These are phyloP conservation scores for Viridothelium virens DNA, from an alignment of 495 filamentous ascomycete genomes.

Conservation along the genomic window DNA sequence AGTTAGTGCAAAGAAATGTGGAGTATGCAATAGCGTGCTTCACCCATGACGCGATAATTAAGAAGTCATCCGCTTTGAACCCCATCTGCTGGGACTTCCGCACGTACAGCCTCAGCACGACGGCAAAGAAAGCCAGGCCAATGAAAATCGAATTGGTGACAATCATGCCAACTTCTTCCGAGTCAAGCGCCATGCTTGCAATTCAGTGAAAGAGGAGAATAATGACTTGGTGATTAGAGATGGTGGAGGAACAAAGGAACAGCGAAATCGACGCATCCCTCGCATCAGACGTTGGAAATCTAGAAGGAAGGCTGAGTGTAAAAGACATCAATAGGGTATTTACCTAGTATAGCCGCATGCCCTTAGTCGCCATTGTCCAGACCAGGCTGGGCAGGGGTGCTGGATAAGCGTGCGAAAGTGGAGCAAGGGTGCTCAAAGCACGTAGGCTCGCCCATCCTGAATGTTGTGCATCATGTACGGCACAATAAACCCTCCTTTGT, in stretches of 20 bases:
- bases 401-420: too few species aligned
- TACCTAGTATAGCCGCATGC: too few species aligned
- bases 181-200: conserved; percentile 5
- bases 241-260: not conserved
- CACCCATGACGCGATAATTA: conserved; percentile 1
- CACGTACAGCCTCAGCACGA: conserved; percentile 4
- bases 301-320: too few species aligned
- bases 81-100: not conserved
- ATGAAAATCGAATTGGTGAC: conserved; percentile 8
- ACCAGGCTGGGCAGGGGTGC: too few species aligned
- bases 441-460: too few species aligned
- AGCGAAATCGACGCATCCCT: not conserved
- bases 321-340: too few species aligned
- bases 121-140: not conserved
- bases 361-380: too few species aligned
- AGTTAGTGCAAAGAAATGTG: not conserved
- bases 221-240: not conserved
- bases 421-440: too few species aligned
- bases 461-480: too few species aligned
- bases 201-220: not conserved
- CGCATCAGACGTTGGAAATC: too few species aligned
- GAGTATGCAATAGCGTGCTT: not conserved
- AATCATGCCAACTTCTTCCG: not conserved
- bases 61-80: conserved; percentile 3
- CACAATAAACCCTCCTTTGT: not conserved